Evolutionary conservation across 2,329 filamentous ascomycete genomes (phyloP).

Genomic region (Ilyonectria mors-panacis): DNA sequence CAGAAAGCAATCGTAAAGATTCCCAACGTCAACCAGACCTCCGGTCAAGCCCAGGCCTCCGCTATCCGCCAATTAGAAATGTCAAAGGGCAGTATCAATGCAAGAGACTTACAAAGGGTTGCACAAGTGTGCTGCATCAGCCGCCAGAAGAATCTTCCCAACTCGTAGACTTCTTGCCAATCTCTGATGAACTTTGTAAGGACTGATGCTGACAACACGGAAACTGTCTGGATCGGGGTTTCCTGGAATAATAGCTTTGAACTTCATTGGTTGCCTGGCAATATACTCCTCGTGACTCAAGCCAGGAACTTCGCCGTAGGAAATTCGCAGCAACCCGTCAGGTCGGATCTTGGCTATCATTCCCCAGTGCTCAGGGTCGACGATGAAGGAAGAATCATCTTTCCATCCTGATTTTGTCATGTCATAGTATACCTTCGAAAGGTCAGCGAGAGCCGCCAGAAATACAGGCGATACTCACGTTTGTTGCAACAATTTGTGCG

Average conservation of each 20-base stretch:
- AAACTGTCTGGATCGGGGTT: background rate
- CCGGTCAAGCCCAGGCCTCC: background rate
- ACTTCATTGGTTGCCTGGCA: background rate
- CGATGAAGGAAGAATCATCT: background rate
- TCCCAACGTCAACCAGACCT: background rate
- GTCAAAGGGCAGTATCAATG: background rate
- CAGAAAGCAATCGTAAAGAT: background rate
- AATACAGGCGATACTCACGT: conserved; percentile 57
- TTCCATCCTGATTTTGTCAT: background rate
- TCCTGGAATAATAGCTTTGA: conserved; percentile 1
- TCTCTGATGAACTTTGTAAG: conserved; percentile 11
- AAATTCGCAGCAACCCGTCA: background rate
- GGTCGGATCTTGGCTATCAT: conserved; percentile 4
- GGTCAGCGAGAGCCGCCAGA: too few species aligned
- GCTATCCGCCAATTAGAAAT: background rate
- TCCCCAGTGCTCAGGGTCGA: conserved; percentile 6
- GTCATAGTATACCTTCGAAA: background rate
- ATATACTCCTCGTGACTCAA: background rate
- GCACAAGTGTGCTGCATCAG: conserved; percentile 6
- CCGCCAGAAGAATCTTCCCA: background rate
- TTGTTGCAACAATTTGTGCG: conserved; percentile 73
- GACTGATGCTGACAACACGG: background rate
- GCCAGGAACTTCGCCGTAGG: conserved; percentile 3
- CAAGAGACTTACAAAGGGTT: background rate
- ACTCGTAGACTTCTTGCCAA: background rate